These are phyloP conservation scores for Protomyces pachydermus DNA, from an alignment of 1,139 yeast species.

Conservation along the genomic window DNA sequence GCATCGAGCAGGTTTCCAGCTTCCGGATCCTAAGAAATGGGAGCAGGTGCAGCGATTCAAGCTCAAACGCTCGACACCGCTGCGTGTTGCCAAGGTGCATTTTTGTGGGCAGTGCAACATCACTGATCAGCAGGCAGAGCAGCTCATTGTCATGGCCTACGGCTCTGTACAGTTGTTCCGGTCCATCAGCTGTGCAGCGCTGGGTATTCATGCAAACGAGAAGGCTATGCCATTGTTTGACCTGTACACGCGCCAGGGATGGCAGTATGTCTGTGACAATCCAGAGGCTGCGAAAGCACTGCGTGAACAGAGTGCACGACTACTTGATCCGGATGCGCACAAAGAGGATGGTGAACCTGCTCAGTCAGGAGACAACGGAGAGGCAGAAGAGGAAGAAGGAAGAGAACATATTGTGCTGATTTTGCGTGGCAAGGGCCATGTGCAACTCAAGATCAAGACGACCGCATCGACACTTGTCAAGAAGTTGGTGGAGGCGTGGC, in stretches of 20 bases:
- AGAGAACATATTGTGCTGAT: not conserved
- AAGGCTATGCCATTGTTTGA: constrained; percentile 8
- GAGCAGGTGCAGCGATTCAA: not conserved
- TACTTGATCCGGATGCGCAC: not conserved
- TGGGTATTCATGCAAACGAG: constrained; percentile 1
- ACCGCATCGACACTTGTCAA: constrained; percentile 1
- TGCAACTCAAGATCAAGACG: constrained; percentile 11
- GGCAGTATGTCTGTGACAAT: constrained; percentile 4
- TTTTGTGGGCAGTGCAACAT: constrained; percentile 15
- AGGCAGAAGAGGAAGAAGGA: not conserved
- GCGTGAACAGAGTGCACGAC: not conserved
- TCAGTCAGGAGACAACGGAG: not conserved
- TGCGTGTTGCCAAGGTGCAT: constrained; percentile 11
- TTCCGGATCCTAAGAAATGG: constrained; percentile 6
- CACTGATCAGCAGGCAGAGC: not conserved
- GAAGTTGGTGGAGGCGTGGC: constrained; percentile 1
- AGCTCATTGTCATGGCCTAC: constrained; percentile 2
- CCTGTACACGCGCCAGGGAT: constrained; percentile 13
- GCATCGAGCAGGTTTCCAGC: not conserved
- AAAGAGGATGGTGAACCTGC: not conserved
- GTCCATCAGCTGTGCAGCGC: constrained; percentile 2
- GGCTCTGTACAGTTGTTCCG: constrained; percentile 13
- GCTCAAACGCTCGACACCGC: constrained; percentile 3
- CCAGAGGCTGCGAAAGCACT: not conserved
- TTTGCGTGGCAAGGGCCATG: not conserved